Conservation (phyloP, 169 alveolate species). For the Cryptosporidium meleagridis region DNA sequence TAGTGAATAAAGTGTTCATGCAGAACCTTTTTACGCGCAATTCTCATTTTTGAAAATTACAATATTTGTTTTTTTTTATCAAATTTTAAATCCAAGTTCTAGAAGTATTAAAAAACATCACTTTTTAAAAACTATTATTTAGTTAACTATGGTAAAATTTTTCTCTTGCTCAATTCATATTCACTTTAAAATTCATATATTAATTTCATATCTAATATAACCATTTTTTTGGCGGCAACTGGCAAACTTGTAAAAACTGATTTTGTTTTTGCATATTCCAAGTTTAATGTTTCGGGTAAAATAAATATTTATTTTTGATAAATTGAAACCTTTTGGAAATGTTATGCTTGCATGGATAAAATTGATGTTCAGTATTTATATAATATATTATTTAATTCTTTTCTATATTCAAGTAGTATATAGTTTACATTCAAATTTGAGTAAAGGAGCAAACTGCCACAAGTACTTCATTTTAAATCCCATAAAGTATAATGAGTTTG, state of each 20-base stretch:
- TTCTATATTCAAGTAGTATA: background rate
- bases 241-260: background rate
- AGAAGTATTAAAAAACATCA: background rate
- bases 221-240: conserved; percentile 5
- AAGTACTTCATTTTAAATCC: background rate
- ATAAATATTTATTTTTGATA: background rate
- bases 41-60: background rate
- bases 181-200: background rate
- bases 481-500: background rate
- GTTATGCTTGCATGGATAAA: background rate
- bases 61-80: background rate
- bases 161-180: background rate
- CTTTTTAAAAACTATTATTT: background rate
- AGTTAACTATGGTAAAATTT: background rate
- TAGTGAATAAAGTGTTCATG: background rate
- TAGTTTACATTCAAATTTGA: background rate
- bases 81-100: background rate
- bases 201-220: background rate
- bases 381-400: background rate
- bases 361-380: background rate
- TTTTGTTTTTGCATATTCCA: background rate
- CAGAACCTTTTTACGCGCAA: background rate
- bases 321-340: background rate
- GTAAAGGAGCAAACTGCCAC: background rate
- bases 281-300: background rate